Base-by-base conservation (phyloP, 176 grass and related monocot species). In the Olyra latifolia region DNA sequence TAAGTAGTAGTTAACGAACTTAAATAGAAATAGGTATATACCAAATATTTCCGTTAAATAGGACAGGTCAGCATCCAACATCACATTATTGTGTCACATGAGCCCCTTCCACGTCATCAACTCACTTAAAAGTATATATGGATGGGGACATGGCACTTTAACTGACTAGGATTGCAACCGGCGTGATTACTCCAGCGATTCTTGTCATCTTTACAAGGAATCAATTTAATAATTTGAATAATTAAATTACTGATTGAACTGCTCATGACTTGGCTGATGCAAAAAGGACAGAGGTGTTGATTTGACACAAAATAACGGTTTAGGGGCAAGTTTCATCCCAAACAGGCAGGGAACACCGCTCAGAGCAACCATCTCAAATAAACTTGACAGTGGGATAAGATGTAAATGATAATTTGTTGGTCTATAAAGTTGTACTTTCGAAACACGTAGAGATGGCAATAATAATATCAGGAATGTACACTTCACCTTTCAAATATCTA, bases 311-410 rank as follows among this genome's bases (percentile, higher is more conserved):
- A 69, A 78, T 5, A 49, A 70, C 29, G 39, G 48, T 69, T 50
- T 16, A 71, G 66, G 56, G 19, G 20, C 13, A 79, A 71, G 59
- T 23, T 45, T 45, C 75, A 43, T 46, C 61, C 61, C 32, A 84
- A 10, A 41, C 40, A 79, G 49, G 11, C 22, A 66, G n/a, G 28
- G 45, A 19, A 52, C 63, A 62, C 22, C 24, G 30, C 32, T 66
- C 20, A 53, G 20, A 22, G 75, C 27, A 40, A 66, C 61, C 63
- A 50, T 79, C 35, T 32, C 20, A 41, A 66, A 53, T 14, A 19
- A 66, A 77, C 66, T 66, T n/a, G 19, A 6, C 7, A 55, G 10
- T 24, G 0, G 14, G 9, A 63, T 20, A 65, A 56, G 40, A 10
- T 40, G 40, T 28, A 44, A 42, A 69, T 44, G 23, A 30, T 69